These are phyloP conservation scores for Lentinula sp. DNA, from an alignment of 768 basidiomycete genomes.

Conservation along the genomic window DNA sequence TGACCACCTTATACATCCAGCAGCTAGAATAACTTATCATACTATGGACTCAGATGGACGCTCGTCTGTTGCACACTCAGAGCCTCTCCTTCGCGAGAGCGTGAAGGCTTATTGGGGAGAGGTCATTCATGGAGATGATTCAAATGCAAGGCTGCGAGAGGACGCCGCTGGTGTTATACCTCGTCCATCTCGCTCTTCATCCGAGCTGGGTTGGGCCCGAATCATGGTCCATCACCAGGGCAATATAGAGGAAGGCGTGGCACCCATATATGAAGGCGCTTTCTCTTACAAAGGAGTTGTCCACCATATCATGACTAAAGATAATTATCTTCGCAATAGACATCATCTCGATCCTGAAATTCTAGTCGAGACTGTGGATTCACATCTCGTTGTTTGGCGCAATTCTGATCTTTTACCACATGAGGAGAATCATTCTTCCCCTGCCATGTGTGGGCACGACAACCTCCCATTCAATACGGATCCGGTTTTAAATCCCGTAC, in stretches of 20 bases:
- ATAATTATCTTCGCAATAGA: slow-evolving; percentile 63
- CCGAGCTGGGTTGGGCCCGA: slow-evolving; percentile 70
- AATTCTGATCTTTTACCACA: slow-evolving; percentile 61
- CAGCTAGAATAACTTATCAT: slow-evolving; percentile 67
- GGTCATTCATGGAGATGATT: slow-evolving; percentile 54
- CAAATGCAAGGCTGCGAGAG: slow-evolving; percentile 51
- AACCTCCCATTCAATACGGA: slow-evolving; percentile 59
- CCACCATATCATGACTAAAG: slow-evolving; percentile 66
- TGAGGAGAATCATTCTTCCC: slow-evolving; percentile 35
- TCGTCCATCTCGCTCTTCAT: slow-evolving; percentile 26
- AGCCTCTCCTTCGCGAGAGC: slow-evolving; percentile 56
- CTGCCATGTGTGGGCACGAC: slow-evolving; percentile 67
- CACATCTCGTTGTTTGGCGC: slow-evolving; percentile 64
- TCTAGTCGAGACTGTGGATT: slow-evolving; percentile 36
- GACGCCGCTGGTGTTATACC: slow-evolving; percentile 52
- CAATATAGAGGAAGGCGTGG: slow-evolving; percentile 34
- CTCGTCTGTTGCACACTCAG: slow-evolving; percentile 43
- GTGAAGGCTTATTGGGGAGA: slow-evolving; percentile 73
- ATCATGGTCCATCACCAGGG: slow-evolving; percentile 67
- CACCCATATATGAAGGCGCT: slow-evolving; percentile 69
- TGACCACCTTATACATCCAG: slow-evolving; percentile 71
- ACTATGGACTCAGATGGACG: slow-evolving; percentile 43
- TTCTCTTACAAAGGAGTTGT: slow-evolving; percentile 64
- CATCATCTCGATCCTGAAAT: slow-evolving; percentile 50
- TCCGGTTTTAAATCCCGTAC: slow-evolving; percentile 43